phyloP scores from a whole-genome alignment of 768 basidiomycete genomes.

The Lentinula boryana region DNA sequence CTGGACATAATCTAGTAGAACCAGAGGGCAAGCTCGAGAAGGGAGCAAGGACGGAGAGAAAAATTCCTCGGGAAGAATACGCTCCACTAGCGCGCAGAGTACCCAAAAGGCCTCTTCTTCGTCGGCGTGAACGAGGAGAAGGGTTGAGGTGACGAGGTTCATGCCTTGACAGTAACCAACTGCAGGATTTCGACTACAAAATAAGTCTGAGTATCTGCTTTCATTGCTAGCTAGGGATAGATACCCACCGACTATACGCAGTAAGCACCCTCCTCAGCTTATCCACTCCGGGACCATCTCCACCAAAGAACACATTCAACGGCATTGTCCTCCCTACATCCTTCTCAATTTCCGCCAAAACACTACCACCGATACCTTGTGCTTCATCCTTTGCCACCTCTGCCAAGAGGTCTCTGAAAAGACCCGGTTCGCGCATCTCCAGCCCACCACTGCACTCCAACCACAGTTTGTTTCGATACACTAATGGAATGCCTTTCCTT shows the following conservation, averaged over 20 bases:
- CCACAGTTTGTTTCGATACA: conserved; percentile 86
- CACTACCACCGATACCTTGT: conserved; percentile 35
- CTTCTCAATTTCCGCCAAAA: conserved; percentile 87
- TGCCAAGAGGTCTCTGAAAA: conserved; percentile 80
- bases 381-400: conserved; percentile 21
- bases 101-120: conserved; percentile 99
- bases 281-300: conserved; percentile 89
- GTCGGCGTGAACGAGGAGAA: conserved; percentile 87
- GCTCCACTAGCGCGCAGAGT: conserved; percentile 82
- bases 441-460: conserved; percentile 89
- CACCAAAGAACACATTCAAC: conserved; percentile 93
- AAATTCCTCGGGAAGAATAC: conserved; percentile 86
- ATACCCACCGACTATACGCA: conserved; percentile 84
- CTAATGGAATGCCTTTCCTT: conserved; percentile 82
- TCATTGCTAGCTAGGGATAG: not conserved
- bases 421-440: conserved; percentile 88
- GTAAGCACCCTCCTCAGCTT: conserved; percentile 86
- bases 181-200: conserved; percentile 72
- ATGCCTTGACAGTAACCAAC: conserved; percentile 96
- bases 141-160: conserved; percentile 93
- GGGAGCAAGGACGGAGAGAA: conserved; percentile 90
- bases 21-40: conserved; percentile 89
- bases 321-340: conserved; percentile 92
- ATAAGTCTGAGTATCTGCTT: not conserved
- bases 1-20: conserved; percentile 82